A percentile compares a stretch with the other conserved stretches of the same genome.
Evolutionary conservation across 2,329 filamentous ascomycete genomes (phyloP).

Genomic region (Colletotrichum incanum): DNA sequence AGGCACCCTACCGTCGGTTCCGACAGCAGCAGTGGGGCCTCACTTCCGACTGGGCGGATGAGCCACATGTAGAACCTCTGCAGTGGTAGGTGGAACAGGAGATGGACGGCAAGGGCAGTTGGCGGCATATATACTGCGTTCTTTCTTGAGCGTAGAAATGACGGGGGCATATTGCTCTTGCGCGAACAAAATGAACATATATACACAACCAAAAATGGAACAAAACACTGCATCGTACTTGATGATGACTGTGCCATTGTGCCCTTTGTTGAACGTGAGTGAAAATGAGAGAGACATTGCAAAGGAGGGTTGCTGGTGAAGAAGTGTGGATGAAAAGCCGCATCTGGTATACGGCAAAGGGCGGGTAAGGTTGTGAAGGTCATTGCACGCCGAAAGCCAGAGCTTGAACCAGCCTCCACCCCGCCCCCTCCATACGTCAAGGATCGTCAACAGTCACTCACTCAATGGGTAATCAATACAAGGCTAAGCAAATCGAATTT

Average conservation of each 20-base stretch:
- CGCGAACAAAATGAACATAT: constrained; percentile 12
- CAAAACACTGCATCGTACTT: neutral
- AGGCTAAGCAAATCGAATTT: neutral
- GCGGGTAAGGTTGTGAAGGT: neutral
- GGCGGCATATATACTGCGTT: constrained; percentile 1
- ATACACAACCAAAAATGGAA: neutral
- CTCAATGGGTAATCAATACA: neutral
- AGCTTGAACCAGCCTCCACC: too few relatives aligned
- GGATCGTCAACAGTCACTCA: neutral
- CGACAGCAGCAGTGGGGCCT: constrained; percentile 22
- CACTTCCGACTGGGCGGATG: constrained; percentile 19
- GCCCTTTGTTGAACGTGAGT: neutral
- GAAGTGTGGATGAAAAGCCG: neutral
- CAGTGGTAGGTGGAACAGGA: constrained; percentile 21
- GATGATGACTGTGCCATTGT: neutral
- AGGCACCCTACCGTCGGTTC: neutral
- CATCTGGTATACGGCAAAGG: too few relatives aligned
- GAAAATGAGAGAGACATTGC: neutral
- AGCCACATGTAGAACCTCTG: constrained; percentile 3
- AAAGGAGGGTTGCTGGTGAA: neutral
- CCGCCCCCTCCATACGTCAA: neutral
- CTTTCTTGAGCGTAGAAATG: neutral
- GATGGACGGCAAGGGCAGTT: neutral
- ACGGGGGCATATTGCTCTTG: neutral
- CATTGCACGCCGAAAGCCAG: neutral